phyloP scores from a whole-genome alignment of 768 basidiomycete genomes.

The Tricholoma saponaceum region DNA sequence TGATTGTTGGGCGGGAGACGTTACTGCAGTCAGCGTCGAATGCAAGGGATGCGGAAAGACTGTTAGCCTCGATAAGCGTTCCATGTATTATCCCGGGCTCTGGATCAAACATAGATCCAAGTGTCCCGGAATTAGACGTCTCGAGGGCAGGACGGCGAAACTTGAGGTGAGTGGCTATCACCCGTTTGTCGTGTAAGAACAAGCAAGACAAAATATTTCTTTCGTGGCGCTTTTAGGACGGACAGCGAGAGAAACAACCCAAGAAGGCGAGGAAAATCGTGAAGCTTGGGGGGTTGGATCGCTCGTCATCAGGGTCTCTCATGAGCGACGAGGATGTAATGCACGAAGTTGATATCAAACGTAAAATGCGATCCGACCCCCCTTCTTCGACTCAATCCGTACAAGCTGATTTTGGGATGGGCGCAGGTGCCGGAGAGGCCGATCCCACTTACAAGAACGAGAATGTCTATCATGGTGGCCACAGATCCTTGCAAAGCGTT shows the following conservation, averaged over 20 bases:
- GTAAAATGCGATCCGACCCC: neutral
- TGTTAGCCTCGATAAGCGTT: slow-evolving; percentile 4
- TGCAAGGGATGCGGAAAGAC: slow-evolving; percentile 5
- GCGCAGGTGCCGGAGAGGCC: neutral
- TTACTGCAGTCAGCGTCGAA: neutral
- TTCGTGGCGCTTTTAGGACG: neutral
- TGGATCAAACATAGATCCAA: slow-evolving; percentile 5
- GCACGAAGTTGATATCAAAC: too few species aligned
- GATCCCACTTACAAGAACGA: neutral
- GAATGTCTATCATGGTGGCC: neutral
- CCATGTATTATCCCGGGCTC: slow-evolving; percentile 5
- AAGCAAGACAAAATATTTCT: neutral
- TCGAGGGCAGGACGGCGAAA: neutral
- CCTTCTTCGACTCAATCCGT: neutral
- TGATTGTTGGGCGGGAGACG: slow-evolving; percentile 1
- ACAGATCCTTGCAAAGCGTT: neutral
- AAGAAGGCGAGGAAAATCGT: neutral
- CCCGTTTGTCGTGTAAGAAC: neutral
- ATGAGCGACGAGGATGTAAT: neutral
- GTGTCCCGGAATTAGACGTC: slow-evolving; percentile 2
- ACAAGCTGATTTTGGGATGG: neutral
- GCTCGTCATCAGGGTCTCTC: neutral
- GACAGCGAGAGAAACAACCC: neutral
- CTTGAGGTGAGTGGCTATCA: neutral
- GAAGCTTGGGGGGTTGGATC: neutral